A percentile compares a stretch with the other conserved stretches of the same genome.
Conservation (phyloP, 805 yeast genomes). For the Wickerhamiella nectarea region DNA sequence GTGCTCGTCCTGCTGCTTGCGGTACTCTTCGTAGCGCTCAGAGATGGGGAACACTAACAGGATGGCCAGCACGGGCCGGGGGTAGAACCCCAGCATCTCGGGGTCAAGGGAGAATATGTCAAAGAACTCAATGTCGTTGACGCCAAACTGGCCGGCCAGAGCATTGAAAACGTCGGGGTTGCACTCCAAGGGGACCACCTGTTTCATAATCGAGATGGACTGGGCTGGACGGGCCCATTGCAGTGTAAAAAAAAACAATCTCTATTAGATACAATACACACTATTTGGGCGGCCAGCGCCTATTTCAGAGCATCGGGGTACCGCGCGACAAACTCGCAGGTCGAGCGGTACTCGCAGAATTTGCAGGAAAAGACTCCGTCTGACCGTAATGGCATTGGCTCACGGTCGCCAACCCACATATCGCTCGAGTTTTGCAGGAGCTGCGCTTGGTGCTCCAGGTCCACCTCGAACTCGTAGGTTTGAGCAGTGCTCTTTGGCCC, state of each 20-base stretch:
- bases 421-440: not conserved
- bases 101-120: conserved; percentile 84
- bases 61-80: conserved; percentile 65
- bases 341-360: not conserved
- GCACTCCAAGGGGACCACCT: conserved; percentile 71
- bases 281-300: no score
- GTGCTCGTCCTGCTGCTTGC: conserved; percentile 30
- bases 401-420: conserved; percentile 6
- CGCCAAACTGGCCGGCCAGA: conserved; percentile 56
- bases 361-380: conserved; percentile 1
- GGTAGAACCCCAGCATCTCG: conserved; percentile 65
- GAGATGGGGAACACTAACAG: conserved; percentile 77
- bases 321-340: conserved; percentile 1
- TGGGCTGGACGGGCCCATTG: not conserved
- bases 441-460: not conserved
- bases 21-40: conserved; percentile 39
- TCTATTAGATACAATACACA: no score
- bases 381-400: not conserved
- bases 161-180: conserved; percentile 72
- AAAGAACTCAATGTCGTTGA: conserved; percentile 47
- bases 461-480: not conserved
- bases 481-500: not conserved
- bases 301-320: not conserved
- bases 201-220: conserved; percentile 11
- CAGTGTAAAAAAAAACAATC: not conserved